Evolutionary conservation across 371 early-diverging fungal genomes (phyloP), one percentile per base, ranked within the genome.

Genomic region (Capillidium heterosporum): DNA sequence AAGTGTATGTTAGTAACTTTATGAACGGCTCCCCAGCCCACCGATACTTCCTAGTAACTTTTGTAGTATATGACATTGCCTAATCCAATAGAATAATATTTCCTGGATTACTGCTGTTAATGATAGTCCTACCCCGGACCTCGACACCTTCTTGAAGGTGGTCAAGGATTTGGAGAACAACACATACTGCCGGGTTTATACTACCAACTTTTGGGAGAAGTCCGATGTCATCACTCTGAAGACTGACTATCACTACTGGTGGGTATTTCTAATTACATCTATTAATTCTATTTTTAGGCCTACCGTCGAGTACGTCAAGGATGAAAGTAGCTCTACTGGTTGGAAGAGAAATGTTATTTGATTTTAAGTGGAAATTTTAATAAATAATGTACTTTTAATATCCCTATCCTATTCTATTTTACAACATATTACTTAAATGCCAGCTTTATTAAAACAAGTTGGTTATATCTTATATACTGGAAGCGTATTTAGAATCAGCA

Each of bases 241-340:
- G 69, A 78, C 78, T 54, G 76, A 79, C 51, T 71, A 78, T 61
- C 88, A 87, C 61, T 91, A 89, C 65, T 89, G 80, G 77, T 82
- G 77, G 21, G 75, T 17, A 31, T 1, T 41, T 50, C 49, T 13
- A 19, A 40, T 40, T 13, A 40, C 10, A 8, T 39, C 27, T 32
- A 28, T 23, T 46, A 26, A 23, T 11, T 27, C 10, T n/a, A 29
- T 21, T 32, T 47, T 47, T 59, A 59, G 55, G 52, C 52, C 55
- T n/a, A 54, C 44, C 2, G 26, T 40, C 10, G 59, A 47, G 39
- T 48, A 48, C 3, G 13, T 55, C 19, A 41, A 54, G 29, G 60
- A 48, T 43, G 11, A 31, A 1, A 29, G 29, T 5, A 27, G 15
- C 3, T 1, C 10, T 10, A 21, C 13, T 46, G 57, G 57, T 3